These are phyloP conservation scores for Moesziomyces parantarcticus DNA, from an alignment of 1,284 basidiomycete species.

Conservation along the genomic window DNA sequence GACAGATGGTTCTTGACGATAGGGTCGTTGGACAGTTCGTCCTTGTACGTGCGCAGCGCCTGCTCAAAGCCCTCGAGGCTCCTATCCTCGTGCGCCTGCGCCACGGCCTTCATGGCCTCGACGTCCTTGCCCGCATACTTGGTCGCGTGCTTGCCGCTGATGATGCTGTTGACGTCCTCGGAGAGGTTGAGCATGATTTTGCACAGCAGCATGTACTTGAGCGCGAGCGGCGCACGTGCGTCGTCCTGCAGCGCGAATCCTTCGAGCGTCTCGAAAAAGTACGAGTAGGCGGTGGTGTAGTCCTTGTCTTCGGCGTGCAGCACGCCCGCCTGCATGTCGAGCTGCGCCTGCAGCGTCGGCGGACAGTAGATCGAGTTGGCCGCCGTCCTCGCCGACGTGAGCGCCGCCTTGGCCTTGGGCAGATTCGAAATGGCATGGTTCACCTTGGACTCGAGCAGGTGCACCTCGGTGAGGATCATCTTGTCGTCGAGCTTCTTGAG, in stretches of 20 bases:
- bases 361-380: conserved; percentile 99
- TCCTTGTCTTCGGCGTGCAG: conserved; percentile 97
- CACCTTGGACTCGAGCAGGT: conserved; percentile 89
- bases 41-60: conserved; percentile 85
- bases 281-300: conserved; percentile 94
- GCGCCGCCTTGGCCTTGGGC: conserved; percentile 90
- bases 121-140: conserved; percentile 85
- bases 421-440: conserved; percentile 92
- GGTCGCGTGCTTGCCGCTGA: conserved; percentile 85
- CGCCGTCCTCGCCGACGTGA: conserved; percentile 91
- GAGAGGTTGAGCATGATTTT: conserved; percentile 97
- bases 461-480: conserved; percentile 96
- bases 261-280: conserved; percentile 97
- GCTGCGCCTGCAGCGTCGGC: conserved; percentile 86
- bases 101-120: conserved; percentile 94
- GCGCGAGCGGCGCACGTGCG: conserved; percentile 77
- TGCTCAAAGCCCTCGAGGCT: conserved; percentile 90
- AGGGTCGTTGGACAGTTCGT: conserved; percentile 89
- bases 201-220: conserved; percentile 98
- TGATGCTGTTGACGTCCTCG: conserved; percentile 87
- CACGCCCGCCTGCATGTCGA: conserved; percentile 91
- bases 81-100: conserved; percentile 89
- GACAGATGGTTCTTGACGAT: conserved; percentile 94
- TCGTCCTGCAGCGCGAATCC: conserved; percentile 77
- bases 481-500: conserved; percentile 95